A percentile compares a stretch with the other conserved stretches of the same genome.
Evolutionary conservation across 1,139 yeast species (phyloP).

Genomic region (Hemisphaericaspora xylofermentans): DNA sequence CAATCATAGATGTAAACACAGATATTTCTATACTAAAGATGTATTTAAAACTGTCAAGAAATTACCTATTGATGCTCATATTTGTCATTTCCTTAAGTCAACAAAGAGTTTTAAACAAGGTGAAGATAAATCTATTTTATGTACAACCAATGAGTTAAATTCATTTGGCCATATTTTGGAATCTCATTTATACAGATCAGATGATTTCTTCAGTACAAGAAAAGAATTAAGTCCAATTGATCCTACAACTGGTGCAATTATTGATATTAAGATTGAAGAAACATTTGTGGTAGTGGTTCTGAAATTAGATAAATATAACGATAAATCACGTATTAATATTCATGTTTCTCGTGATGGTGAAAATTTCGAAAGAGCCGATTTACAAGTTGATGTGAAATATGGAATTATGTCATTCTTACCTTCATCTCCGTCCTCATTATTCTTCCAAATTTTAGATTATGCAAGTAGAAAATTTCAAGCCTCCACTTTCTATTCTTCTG

Average conservation of each 20-base stretch:
- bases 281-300: conserved; percentile 54
- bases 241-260: conserved; percentile 39
- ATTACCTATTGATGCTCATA: conserved; percentile 31
- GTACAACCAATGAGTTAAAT: conserved; percentile 44
- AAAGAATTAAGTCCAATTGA: conserved; percentile 21
- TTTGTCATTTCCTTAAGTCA: conserved; percentile 56
- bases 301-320: conserved; percentile 47
- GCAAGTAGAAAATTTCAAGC: conserved; percentile 13
- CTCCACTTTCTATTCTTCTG: conserved; percentile 55
- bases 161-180: conserved; percentile 44
- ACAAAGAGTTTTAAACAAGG: conserved; percentile 39
- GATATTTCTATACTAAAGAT: conserved; percentile 52
- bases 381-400: conserved; percentile 43
- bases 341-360: conserved; percentile 60
- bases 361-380: conserved; percentile 50
- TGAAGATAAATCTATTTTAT: conserved; percentile 46
- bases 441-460: conserved; percentile 47
- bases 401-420: conserved; percentile 54
- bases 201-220: conserved; percentile 53
- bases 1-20: conserved; percentile 30
- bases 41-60: conserved; percentile 47
- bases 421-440: conserved; percentile 56
- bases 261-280: conserved; percentile 49
- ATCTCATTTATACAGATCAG: conserved; percentile 43
- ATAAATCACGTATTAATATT: conserved; percentile 43